A percentile compares a stretch with the other conserved stretches of the same genome.
Evolutionary conservation across 1,139 yeast genomes (phyloP).

Genomic region (Geotrichum cucujoidarum): DNA sequence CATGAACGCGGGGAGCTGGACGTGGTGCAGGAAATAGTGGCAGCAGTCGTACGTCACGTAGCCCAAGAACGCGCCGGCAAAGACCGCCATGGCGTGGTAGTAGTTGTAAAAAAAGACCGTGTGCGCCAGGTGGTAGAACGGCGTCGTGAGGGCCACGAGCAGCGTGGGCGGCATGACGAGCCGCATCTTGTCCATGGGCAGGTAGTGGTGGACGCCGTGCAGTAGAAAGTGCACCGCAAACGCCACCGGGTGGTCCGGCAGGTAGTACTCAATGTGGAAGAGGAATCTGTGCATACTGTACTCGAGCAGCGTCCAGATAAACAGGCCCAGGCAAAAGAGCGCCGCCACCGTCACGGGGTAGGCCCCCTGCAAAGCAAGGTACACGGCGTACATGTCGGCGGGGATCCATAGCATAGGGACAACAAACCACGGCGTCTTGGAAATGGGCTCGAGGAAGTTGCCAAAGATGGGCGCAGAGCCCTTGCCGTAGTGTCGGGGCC

Average conservation of each 20-base stretch:
- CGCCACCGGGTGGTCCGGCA: slow-evolving; percentile 75
- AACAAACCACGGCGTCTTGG: slow-evolving; percentile 72
- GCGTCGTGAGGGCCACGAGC: slow-evolving; percentile 53
- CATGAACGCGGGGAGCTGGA: slow-evolving; percentile 66
- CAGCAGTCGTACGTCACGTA: slow-evolving; percentile 86
- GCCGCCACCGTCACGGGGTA: slow-evolving; percentile 30
- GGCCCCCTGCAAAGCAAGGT: slow-evolving; percentile 35
- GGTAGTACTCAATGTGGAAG: slow-evolving; percentile 81
- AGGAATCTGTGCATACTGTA: slow-evolving; percentile 82
- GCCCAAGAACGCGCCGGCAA: slow-evolving; percentile 94
- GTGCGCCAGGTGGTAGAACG: slow-evolving; percentile 59
- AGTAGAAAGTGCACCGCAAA: slow-evolving; percentile 80
- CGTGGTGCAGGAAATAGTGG: slow-evolving; percentile 86
- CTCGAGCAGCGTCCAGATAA: slow-evolving; percentile 89
- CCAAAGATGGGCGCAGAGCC: slow-evolving; percentile 91
- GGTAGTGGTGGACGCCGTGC: slow-evolving; percentile 94
- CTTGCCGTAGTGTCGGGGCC: slow-evolving; percentile 89
- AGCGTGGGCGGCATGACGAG: slow-evolving; percentile 95
- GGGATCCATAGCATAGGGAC: slow-evolving; percentile 91
- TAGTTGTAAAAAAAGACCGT: slow-evolving; percentile 48
- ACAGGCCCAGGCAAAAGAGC: slow-evolving; percentile 57
- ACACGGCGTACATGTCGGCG: slow-evolving; percentile 53
- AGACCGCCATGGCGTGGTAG: slow-evolving; percentile 60
- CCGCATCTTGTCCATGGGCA: slow-evolving; percentile 93
- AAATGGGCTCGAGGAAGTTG: slow-evolving; percentile 64